Evolutionary conservation across 768 basidiomycete species (phyloP).

Genomic region (Dioszegia crocea): DNA sequence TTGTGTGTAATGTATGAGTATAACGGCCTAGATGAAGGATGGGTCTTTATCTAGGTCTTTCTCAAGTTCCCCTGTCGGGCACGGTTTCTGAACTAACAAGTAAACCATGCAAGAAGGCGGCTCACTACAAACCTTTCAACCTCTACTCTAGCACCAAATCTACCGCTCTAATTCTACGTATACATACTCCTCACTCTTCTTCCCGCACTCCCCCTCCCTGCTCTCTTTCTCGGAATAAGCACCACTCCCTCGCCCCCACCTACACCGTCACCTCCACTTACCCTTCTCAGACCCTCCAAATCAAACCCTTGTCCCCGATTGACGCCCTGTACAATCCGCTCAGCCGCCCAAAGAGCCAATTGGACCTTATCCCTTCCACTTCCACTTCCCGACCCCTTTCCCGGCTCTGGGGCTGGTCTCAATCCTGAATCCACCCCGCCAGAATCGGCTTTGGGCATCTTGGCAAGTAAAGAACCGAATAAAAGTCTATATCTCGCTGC

Average conservation of each 20-base stretch:
- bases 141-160: too few relatives aligned
- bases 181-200: conserved; percentile 10
- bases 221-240: not conserved
- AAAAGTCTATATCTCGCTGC: conserved; percentile 33
- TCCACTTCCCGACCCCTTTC: too few relatives aligned
- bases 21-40: too few relatives aligned
- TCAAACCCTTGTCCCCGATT: conserved; percentile 2
- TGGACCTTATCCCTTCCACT: too few relatives aligned
- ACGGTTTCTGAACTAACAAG: too few relatives aligned
- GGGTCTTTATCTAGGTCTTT: too few relatives aligned
- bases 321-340: too few relatives aligned
- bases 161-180: not conserved
- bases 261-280: not conserved
- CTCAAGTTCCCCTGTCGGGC: too few relatives aligned
- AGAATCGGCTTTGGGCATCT: not conserved
- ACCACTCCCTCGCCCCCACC: not conserved
- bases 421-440: conserved; percentile 16
- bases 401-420: conserved; percentile 16
- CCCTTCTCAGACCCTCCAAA: conserved; percentile 16
- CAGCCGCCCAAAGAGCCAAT: too few relatives aligned
- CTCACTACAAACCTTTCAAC: too few relatives aligned
- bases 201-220: not conserved
- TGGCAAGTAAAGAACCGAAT: conserved; percentile 19
- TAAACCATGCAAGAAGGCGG: too few relatives aligned
- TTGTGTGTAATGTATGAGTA: not conserved